Evolutionary conservation across 176 grass and related monocot species (phyloP).

Genomic region (Oryza meyeriana): DNA sequence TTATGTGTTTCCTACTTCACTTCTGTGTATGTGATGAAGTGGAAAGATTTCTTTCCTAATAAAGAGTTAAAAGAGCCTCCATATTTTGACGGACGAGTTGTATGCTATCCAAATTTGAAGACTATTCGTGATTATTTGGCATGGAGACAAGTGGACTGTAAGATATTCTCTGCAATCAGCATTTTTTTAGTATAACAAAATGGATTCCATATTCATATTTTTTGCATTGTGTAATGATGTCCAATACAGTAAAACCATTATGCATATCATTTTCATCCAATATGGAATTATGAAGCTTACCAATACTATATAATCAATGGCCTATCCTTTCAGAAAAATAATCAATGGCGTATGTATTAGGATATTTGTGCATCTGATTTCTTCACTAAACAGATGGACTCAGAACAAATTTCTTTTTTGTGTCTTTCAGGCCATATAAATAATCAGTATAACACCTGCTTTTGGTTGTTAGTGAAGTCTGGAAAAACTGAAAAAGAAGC

Average conservation of each 20-base stretch:
- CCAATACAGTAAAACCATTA: conserved; percentile 4
- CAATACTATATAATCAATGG: background rate
- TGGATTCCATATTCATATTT: conserved; percentile 3
- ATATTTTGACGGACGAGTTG: conserved; percentile 77
- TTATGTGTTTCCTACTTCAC: conserved; percentile 76
- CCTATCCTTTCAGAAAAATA: no score
- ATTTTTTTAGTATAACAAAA: conserved; percentile 12
- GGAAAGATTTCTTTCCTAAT: conserved; percentile 74
- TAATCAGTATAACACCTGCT: conserved; percentile 81
- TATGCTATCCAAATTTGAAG: conserved; percentile 82
- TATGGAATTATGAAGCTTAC: background rate
- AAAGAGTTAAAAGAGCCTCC: conserved; percentile 66
- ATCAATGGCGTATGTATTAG: background rate
- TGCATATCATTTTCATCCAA: background rate
- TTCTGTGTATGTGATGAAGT: conserved; percentile 63
- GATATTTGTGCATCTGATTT: background rate
- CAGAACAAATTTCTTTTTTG: background rate
- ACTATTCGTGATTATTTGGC: conserved; percentile 71
- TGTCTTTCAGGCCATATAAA: conserved; percentile 69
- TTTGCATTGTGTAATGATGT: background rate
- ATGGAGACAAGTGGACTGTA: conserved; percentile 93
- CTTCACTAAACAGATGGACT: no score
- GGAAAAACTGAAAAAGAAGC: conserved; percentile 71
- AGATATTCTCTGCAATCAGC: conserved; percentile 20
- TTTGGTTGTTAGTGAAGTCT: conserved; percentile 80